Conservation (phyloP, 225 moss, liverwort and hornwort species). For the Polytrichum formosum region DNA sequence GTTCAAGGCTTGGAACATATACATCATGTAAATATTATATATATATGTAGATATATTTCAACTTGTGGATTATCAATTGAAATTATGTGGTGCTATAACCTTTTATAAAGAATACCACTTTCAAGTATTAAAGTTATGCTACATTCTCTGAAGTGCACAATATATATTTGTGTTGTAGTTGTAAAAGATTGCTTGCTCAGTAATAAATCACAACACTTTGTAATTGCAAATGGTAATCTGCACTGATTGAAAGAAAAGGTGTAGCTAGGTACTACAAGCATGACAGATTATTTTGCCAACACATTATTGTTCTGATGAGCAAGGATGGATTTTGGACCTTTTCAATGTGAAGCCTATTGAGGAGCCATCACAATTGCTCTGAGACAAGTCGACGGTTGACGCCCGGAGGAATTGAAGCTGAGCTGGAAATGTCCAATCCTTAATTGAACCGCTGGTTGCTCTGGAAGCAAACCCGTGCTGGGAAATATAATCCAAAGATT, state of each 20-base stretch:
- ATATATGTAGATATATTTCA: no score
- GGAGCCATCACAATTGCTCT: constrained; percentile 45
- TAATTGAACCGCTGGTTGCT: constrained; percentile 5
- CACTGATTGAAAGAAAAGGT: background rate
- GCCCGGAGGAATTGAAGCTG: constrained; percentile 33
- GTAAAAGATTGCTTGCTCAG: no score
- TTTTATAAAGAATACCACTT: no score
- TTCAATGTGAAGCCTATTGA: constrained; percentile 32
- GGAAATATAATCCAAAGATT: constrained; percentile 2
- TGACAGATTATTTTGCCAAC: background rate
- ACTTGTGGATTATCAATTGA: no score
- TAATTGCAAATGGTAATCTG: background rate
- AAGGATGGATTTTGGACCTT: constrained; percentile 13
- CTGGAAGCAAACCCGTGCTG: constrained; percentile 32
- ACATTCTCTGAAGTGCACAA: no score
- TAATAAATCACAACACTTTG: no score
- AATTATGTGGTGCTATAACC: no score
- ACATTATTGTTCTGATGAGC: background rate
- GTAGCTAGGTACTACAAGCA: background rate
- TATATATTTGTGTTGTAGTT: no score
- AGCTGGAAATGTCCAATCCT: constrained; percentile 19
- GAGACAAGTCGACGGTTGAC: background rate
- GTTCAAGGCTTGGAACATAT: background rate
- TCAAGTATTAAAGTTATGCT: no score
- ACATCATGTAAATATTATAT: no score